Evolutionary conservation across 139 green algal genomes (phyloP), one percentile per base, ranked within the genome.

Genomic region (Chara braunii): DNA sequence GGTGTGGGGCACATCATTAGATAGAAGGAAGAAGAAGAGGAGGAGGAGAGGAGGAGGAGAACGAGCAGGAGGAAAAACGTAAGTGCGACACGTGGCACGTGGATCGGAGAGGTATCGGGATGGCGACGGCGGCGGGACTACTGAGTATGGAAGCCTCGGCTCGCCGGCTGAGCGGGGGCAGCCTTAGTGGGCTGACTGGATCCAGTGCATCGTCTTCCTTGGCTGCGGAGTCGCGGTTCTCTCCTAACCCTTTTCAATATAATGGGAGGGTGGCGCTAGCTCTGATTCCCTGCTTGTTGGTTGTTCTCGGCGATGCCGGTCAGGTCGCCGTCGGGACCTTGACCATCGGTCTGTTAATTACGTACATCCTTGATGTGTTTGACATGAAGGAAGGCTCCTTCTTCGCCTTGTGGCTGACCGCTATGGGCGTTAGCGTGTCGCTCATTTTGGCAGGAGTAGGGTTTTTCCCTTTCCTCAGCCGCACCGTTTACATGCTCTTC

Each of bases 331-430:
- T 88, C 6, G 81, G 72, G 11, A 81, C 84, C 4, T 68, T 86
- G 2, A 18, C 86, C 52, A 80, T 86, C 33, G 44, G 85, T 30
- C 14, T 59, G 14, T 90, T 94, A 83, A 59, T 88, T 29, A 66
- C 78, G 2, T 97, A 96, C 78, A 86, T 94, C 24, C 81, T 96
- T 73, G 91, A 97, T 62, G 80, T 80, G 0, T 64, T 94, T 67
- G 74, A 84, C 43, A 81, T 83, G 31, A 70, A 83, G 3, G 85
- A 95, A 64, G 88, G 83, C 5, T 80, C 91, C 1, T 87, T 96
- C 58, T 62, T 75, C 5, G 80, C 40, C 22, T 55, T 85, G 18
- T 97, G 91, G 91, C 37, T 82, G 37, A 88, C 88, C 0, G 64
- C 95, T 54, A 63, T 79, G 0, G 35, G 72, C 2, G 74, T 80